phyloP scores from a whole-genome alignment of 371 early-diverging fungal genomes.

The Haplosporangium sp. region DNA sequence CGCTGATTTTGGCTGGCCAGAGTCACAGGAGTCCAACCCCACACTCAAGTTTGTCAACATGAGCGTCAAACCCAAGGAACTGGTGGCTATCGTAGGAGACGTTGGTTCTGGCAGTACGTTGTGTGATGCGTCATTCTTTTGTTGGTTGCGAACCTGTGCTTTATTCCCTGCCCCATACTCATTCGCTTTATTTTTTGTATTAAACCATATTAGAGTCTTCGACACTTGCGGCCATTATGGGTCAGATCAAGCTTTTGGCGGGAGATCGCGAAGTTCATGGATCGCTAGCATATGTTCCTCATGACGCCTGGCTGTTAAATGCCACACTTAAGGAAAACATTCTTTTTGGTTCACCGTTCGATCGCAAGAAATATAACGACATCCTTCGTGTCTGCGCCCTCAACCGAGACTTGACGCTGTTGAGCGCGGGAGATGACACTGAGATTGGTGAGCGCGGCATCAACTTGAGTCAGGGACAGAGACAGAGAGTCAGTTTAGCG shows the following conservation, averaged over 20 bases:
- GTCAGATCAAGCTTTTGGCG: constrained; percentile 64
- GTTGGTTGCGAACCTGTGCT: not conserved
- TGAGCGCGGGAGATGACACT: constrained; percentile 80
- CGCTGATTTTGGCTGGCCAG: constrained; percentile 75
- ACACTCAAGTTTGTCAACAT: constrained; percentile 65
- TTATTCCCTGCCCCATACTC: not conserved
- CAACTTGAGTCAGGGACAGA: constrained; percentile 80
- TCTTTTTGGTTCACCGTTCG: constrained; percentile 71
- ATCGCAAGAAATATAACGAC: constrained; percentile 63
- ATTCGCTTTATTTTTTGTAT: not conserved
- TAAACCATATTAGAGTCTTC: constrained; percentile 55
- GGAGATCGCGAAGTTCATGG: constrained; percentile 61
- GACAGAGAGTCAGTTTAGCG: constrained; percentile 77
- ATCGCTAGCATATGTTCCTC: constrained; percentile 74
- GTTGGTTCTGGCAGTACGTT: constrained; percentile 69
- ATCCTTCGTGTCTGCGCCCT: constrained; percentile 69
- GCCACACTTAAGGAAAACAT: constrained; percentile 80
- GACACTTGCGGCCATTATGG: constrained; percentile 72
- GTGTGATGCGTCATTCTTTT: not conserved
- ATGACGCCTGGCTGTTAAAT: constrained; percentile 80
- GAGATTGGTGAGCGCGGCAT: constrained; percentile 89
- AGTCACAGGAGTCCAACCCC: constrained; percentile 60
- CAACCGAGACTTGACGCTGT: constrained; percentile 73
- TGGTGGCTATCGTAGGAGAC: constrained; percentile 77
- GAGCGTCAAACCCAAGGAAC: constrained; percentile 60